A percentile compares a stretch with the other conserved stretches of the same genome.
phyloP scores from a whole-genome alignment of 2,329 filamentous ascomycete genomes.

The Diaporthe ilicicola region DNA sequence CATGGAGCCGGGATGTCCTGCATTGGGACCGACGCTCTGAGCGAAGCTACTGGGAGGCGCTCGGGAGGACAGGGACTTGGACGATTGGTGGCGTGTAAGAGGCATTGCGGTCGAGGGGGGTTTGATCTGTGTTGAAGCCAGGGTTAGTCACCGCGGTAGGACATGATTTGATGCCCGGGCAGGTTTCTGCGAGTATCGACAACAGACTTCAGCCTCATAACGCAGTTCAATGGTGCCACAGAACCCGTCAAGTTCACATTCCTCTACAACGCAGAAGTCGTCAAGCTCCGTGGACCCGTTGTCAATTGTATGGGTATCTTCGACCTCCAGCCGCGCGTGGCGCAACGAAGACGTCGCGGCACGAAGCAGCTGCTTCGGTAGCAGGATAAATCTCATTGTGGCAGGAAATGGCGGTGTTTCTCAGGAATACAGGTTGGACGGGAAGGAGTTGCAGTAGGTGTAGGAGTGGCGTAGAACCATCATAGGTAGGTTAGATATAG shows the following conservation, averaged over 20 bases:
- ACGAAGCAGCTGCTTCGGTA: neutral
- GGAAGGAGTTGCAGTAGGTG: neutral
- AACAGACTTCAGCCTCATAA: slow-evolving; percentile 20
- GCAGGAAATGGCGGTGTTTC: no score
- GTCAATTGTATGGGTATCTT: neutral
- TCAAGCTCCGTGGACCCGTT: neutral
- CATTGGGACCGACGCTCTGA: slow-evolving; percentile 63
- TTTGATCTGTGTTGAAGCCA: slow-evolving; percentile 44
- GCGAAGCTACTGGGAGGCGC: slow-evolving; percentile 59
- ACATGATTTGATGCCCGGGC: neutral
- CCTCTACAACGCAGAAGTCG: neutral
- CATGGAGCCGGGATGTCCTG: slow-evolving; percentile 53
- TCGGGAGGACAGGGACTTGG: slow-evolving; percentile 50
- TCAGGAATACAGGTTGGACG: neutral
- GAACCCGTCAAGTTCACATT: slow-evolving; percentile 1
- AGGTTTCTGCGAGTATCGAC: neutral
- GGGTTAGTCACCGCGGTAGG: neutral
- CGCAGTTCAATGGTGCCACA: slow-evolving; percentile 10
- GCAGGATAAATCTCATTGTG: neutral
- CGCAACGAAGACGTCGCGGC: neutral
- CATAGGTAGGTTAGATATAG: neutral
- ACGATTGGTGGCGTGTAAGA: slow-evolving; percentile 49
- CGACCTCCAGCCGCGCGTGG: neutral
- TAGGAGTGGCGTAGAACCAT: neutral
- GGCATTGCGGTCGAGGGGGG: slow-evolving; percentile 42